Evolutionary conservation across 257 asterid genomes (phyloP), one percentile per base, ranked within the genome.

Genomic region (Scutellaria baicalensis): DNA sequence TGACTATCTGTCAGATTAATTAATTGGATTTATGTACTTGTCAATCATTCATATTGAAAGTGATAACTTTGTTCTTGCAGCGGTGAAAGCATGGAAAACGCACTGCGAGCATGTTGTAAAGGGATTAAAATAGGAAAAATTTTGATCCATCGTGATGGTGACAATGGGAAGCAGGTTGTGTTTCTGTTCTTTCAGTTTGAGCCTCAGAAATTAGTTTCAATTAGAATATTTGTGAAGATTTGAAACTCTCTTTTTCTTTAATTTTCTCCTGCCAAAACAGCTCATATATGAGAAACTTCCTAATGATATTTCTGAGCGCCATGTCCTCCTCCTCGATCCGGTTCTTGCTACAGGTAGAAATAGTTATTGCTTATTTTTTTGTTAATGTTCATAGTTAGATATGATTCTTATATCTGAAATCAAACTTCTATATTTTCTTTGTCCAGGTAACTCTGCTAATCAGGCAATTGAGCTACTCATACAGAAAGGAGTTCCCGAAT

Each of bases 21-120:
- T 58, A 2, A 4, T 20, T 56, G 14, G 10, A 18, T 56, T 31
- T 31, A 59, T 39, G 49, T 39, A 8, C 7, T 16, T 59, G 66
- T 38, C 14, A 16, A 39, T 68, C 65, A 68, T 66, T 72, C 33
- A 45, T 23, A 35, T 14, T 4, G 50, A 49, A 52, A 35, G 42
- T 42, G 23, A 13, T 59, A 64, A 51, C 6, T 50, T 51, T 76
- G 49, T 52, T 69, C 50, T 65, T 71, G 18, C 84, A 94, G 99
- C 80, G 99, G 99, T 61, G 99, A 94, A 80, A 91, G 99, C 81
- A 94, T 94, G 99, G 99, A 94, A 83, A 94, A 94, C 49, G 99
- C 99, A 56, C 71, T 94, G 64, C 96, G 99, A 40, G 99, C 99
- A 77, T 94, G 99, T 78, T 94, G 99, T 85, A 94, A 94, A 82